Evolutionary conservation across 106 monocot genomes (phyloP).

Genomic region (Iris macrosiphon): DNA sequence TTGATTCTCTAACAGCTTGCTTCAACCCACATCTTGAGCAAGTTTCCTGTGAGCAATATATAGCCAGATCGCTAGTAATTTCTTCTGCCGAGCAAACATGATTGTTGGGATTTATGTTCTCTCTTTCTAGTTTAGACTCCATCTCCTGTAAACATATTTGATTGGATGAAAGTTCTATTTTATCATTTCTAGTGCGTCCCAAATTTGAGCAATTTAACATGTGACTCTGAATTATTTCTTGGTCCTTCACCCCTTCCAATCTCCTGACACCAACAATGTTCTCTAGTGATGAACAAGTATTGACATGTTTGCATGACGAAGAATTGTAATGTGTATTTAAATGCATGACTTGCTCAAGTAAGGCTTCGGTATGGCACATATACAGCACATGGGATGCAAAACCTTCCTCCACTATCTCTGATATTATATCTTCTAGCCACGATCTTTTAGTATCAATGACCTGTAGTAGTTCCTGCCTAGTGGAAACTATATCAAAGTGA

Average conservation of each 20-base stretch:
- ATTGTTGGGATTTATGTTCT: constrained; percentile 1
- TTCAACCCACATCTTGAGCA: constrained; percentile 1
- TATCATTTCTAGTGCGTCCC: background rate
- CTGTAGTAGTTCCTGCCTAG: constrained; percentile 22
- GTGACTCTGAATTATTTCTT: background rate
- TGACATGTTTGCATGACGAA: background rate
- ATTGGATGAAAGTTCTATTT: background rate
- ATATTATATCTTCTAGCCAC: constrained; percentile 21
- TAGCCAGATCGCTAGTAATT: background rate
- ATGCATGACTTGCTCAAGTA: constrained; percentile 6
- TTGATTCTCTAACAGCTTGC: constrained; percentile 3
- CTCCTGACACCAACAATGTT: background rate
- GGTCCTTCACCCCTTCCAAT: background rate
- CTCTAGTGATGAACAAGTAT: background rate
- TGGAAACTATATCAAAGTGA: constrained; percentile 16
- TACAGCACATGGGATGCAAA: constrained; percentile 13
- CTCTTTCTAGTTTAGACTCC: background rate
- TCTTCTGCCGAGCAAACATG: constrained; percentile 1
- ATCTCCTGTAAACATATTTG: background rate
- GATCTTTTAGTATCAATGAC: constrained; percentile 22
- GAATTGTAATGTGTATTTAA: constrained; percentile 1
- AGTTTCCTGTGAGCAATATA: background rate
- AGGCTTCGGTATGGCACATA: constrained; percentile 14
- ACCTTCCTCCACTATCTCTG: constrained; percentile 17
- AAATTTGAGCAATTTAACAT: background rate